phyloP scores from a whole-genome alignment of 345 rosid species.

The Excoecaria agallocha region DNA sequence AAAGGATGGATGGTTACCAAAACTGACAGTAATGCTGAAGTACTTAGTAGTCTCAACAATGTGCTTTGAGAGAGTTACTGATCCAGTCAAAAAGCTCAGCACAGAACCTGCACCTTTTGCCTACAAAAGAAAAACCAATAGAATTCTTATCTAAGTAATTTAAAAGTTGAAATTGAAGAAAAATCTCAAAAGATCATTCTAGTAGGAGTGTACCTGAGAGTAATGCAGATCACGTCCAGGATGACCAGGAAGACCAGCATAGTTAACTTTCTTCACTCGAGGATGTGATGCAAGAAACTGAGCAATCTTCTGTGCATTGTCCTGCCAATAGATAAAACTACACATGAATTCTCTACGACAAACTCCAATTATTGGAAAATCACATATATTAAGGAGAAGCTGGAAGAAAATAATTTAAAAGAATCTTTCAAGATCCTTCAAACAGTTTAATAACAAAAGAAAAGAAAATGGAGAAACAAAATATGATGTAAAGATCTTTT shows the following conservation, averaged over 20 bases:
- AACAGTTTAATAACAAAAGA: neutral
- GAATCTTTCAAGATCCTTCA: neutral
- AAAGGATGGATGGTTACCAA: slow-evolving; percentile 57
- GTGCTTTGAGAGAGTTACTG: slow-evolving; percentile 79
- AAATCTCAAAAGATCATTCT: neutral
- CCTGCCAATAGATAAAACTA: slow-evolving; percentile 38
- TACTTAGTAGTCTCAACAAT: slow-evolving; percentile 80
- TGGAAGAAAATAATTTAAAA: neutral
- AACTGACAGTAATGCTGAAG: slow-evolving; percentile 95
- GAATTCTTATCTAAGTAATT: neutral
- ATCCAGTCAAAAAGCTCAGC: slow-evolving; percentile 91
- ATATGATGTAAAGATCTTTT: neutral
- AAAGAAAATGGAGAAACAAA: neutral
- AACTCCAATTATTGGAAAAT: neutral
- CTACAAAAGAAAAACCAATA: slow-evolving; percentile 36
- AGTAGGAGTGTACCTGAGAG: slow-evolving; percentile 58
- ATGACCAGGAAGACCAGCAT: slow-evolving; percentile 84
- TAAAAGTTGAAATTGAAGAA: neutral
- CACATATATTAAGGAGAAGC: neutral
- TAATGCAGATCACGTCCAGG: slow-evolving; percentile 83
- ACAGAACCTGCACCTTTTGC: slow-evolving; percentile 96
- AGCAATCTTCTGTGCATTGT: slow-evolving; percentile 85
- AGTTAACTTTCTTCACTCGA: slow-evolving; percentile 72
- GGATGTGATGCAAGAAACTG: slow-evolving; percentile 81
- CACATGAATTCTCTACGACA: neutral